Evolutionary conservation across 2,329 filamentous ascomycete species (phyloP).

Genomic region (Verticillium dahliae): DNA sequence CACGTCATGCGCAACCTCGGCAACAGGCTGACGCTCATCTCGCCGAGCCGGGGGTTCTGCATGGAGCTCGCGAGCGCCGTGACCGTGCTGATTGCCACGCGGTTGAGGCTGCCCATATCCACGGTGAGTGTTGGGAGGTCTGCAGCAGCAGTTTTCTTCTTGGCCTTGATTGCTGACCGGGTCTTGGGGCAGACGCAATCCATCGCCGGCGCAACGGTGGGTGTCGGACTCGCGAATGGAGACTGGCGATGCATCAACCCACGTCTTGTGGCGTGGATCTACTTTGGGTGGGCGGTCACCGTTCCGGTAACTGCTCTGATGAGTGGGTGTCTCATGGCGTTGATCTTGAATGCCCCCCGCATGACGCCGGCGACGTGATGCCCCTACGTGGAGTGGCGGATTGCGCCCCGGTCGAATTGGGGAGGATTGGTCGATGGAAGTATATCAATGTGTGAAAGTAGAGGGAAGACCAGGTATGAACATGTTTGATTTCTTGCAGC

Average conservation of each 20-base stretch:
- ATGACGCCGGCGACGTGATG: constrained; percentile 13
- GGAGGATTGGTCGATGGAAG: too few species aligned
- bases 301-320: constrained; percentile 42
- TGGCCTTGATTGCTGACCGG: not conserved
- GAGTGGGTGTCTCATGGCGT: constrained; percentile 45
- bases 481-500: too few species aligned
- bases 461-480: too few species aligned
- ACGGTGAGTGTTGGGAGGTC: not conserved
- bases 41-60: constrained; percentile 43
- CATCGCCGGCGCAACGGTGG: constrained; percentile 43
- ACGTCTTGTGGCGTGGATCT: constrained; percentile 38
- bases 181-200: constrained; percentile 33
- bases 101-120: constrained; percentile 41
- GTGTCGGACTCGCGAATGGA: constrained; percentile 45
- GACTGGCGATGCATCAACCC: constrained; percentile 42
- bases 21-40: constrained; percentile 49
- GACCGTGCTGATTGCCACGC: constrained; percentile 48
- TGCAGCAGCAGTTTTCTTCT: too few species aligned
- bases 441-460: too few species aligned
- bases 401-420: too few species aligned
- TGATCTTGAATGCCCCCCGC: constrained; percentile 46
- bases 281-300: constrained; percentile 44
- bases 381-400: not conserved
- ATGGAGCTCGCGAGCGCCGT: constrained; percentile 45
- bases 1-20: constrained; percentile 55